Base-by-base conservation (phyloP, 2,329 filamentous ascomycete species). In the Mollisiaceae sp. region DNA sequence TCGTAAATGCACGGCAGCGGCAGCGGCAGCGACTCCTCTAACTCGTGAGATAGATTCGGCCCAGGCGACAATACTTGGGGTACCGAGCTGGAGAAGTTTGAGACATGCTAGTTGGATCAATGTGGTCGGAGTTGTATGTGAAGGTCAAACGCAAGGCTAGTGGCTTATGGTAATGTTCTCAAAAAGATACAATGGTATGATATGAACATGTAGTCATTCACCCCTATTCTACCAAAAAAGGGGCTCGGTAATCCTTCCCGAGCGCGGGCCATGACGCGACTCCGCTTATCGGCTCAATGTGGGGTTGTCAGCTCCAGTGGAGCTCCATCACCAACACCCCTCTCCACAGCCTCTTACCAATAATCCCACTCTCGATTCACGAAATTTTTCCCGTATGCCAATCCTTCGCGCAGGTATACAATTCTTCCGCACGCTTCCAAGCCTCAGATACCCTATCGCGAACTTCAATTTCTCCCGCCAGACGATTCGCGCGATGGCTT, bases 261-360 rank as follows among this genome's bases (percentile, higher is more conserved):
- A 35, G 11, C 5, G 14, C 5, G 24, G n/a, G 11, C 11, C 2
- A 52, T 54, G 50, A 54, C 50, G 50, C 50, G 22, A 54, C 27
- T 38, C 55, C 55, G 55, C 32, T 38, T 57, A 41, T 57, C 55
- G 55, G 55, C 35, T 41, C 12, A 38, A 39, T 57, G 55, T 57
- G 55, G 55, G 32, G 55, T 36, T 5, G 18, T 8, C 35, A 57
- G 24, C 47, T 22, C 11, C 47, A 32, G 11, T 27, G 11, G 4
- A 52, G 55, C 55, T 57, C 24, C 22, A 41, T 57, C 55, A 57
- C 20, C 55, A 57, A 39, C 35, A n/a, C 55, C 41, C 11, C 18
- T 18, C 52, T 56, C 22, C 52, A n/a, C 55, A 57, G 20, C 55
- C 35, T 41, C 32, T 41, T 18, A 39, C 12, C 55, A 38, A 36